Percentiles rank a stretch among this genome's conserved stretches.
phyloP scores from a whole-genome alignment of 495 filamentous ascomycete species.

The Daldinia childiae region DNA sequence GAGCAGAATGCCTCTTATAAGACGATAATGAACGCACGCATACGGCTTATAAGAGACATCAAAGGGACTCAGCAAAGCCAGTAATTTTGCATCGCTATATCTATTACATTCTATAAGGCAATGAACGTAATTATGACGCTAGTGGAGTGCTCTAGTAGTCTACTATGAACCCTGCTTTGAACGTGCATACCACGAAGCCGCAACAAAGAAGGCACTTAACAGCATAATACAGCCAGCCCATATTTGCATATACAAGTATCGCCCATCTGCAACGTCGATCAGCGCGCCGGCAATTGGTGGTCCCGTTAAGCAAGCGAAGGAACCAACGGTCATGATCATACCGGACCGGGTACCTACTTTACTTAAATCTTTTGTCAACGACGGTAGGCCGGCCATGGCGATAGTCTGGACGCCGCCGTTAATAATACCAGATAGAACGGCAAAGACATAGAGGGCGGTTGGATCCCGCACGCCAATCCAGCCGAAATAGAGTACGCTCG shows the following conservation, averaged over 20 bases:
- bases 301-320: conserved; percentile 69
- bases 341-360: conserved; percentile 72
- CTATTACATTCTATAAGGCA: background rate
- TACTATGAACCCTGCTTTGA: conserved; percentile 4
- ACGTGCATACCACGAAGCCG: conserved; percentile 34
- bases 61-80: background rate
- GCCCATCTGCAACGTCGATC: conserved; percentile 50
- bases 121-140: background rate
- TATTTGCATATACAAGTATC: conserved; percentile 64
- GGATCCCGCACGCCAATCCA: conserved; percentile 65
- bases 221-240: conserved; percentile 56
- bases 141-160: background rate
- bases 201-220: conserved; percentile 29
- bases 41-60: background rate
- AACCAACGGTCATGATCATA: conserved; percentile 73
- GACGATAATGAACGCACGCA: background rate
- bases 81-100: background rate
- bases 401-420: conserved; percentile 73
- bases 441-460: conserved; percentile 64
- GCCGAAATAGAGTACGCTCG: conserved; percentile 43
- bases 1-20: background rate
- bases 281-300: conserved; percentile 70
- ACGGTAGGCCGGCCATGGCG: conserved; percentile 66
- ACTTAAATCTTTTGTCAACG: conserved; percentile 67
- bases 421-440: conserved; percentile 69